Evolutionary conservation across 140 eudicot genomes (phyloP).

Genomic region (Cichorium intybus): DNA sequence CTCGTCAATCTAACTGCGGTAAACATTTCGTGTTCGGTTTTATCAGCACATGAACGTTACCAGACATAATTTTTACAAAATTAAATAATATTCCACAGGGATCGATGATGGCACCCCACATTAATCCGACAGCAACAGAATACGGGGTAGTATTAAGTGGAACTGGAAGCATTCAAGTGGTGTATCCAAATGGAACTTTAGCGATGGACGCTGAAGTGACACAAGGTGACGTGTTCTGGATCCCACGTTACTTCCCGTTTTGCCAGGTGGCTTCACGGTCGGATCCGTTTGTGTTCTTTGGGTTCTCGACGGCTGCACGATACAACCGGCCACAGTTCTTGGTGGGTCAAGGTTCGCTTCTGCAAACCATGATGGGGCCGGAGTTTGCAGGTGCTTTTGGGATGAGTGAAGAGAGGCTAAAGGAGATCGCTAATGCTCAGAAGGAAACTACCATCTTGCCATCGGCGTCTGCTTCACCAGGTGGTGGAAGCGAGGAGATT

Average conservation of each 20-base stretch:
- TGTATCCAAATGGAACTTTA: conserved; percentile 72
- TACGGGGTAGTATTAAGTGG: conserved; percentile 79
- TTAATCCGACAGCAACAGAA: conserved; percentile 75
- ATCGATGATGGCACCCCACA: conserved; percentile 95
- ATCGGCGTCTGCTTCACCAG: conserved; percentile 45
- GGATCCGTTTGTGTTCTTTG: conserved; percentile 81
- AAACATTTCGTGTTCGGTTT: not conserved
- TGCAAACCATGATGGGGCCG: conserved; percentile 50
- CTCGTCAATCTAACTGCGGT: conserved; percentile 86
- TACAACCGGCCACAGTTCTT: conserved; percentile 73
- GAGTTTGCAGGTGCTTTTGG: conserved; percentile 79
- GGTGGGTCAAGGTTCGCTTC: conserved; percentile 52
- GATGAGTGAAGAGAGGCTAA: conserved; percentile 39
- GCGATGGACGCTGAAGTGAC: conserved; percentile 75
- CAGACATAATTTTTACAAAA: no score
- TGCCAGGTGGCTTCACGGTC: conserved; percentile 83
- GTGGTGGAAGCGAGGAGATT: conserved; percentile 45
- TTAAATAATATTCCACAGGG: conserved; percentile 40
- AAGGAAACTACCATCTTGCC: conserved; percentile 50
- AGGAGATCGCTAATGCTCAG: conserved; percentile 42
- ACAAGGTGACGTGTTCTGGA: conserved; percentile 77
- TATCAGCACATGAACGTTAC: not conserved
- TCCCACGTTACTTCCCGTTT: conserved; percentile 82
- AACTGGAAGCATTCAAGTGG: conserved; percentile 62
- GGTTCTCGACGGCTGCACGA: conserved; percentile 70